These are phyloP conservation scores for Lophium mytilinum DNA, from an alignment of 495 filamentous ascomycete genomes.

Conservation along the genomic window DNA sequence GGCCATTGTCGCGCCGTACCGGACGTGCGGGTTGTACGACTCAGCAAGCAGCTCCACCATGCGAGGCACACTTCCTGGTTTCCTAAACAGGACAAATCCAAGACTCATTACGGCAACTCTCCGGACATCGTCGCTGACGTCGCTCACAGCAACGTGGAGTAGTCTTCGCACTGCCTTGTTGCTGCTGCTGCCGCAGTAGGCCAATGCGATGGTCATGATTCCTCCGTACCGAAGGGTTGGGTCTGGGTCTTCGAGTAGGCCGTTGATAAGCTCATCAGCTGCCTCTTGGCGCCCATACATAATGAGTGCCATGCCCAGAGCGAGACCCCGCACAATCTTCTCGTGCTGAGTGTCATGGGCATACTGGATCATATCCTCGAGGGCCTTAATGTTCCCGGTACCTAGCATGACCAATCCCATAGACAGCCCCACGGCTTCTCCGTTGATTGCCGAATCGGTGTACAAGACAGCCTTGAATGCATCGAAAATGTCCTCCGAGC, in stretches of 20 bases:
- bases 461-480: constrained; percentile 81
- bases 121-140: constrained; percentile 96
- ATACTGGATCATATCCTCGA: constrained; percentile 95
- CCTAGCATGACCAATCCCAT: constrained; percentile 98
- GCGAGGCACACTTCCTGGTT: constrained; percentile 90
- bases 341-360: constrained; percentile 97
- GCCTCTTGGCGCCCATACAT: constrained; percentile 96
- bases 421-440: constrained; percentile 88
- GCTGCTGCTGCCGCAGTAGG: constrained; percentile 93
- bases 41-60: constrained; percentile 99
- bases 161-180: constrained; percentile 98
- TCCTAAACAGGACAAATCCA: constrained; percentile 97
- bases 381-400: constrained; percentile 79
- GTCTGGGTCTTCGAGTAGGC: constrained; percentile 87
- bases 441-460: constrained; percentile 88
- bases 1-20: constrained; percentile 97
- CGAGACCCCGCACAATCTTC: constrained; percentile 94
- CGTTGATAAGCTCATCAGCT: constrained; percentile 88
- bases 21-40: constrained; percentile 97
- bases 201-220: constrained; percentile 97
- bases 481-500: constrained; percentile 81
- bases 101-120: constrained; percentile 96
- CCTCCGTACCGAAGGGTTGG: constrained; percentile 91
- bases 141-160: constrained; percentile 94
- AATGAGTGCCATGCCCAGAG: constrained; percentile 94